A percentile compares a stretch with the other conserved stretches of the same genome.
phyloP scores from a whole-genome alignment of 768 basidiomycete genomes.

The Lentinula guzmanii region DNA sequence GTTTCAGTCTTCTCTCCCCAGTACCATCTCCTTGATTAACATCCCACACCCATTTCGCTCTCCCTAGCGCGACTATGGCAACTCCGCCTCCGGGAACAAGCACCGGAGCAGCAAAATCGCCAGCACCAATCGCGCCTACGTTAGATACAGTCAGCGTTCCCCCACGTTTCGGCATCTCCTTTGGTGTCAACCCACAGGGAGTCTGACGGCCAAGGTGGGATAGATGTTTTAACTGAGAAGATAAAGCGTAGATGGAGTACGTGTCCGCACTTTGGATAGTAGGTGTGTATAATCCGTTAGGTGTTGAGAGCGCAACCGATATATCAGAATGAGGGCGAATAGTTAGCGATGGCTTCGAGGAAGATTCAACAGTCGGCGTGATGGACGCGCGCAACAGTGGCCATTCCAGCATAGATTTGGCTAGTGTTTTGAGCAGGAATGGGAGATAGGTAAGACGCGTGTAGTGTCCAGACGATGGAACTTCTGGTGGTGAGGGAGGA shows the following conservation, averaged over 20 bases:
- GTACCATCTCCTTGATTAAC: constrained; percentile 42
- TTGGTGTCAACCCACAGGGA: constrained; percentile 56
- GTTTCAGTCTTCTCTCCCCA: constrained; percentile 50
- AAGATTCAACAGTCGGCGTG: constrained; percentile 34
- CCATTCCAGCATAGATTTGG: constrained; percentile 78
- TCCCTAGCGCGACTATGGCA: constrained; percentile 77
- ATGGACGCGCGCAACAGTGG: constrained; percentile 78
- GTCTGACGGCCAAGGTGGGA: constrained; percentile 60
- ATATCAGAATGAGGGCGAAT: constrained; percentile 75
- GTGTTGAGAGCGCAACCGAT: constrained; percentile 69
- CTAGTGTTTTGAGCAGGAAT: constrained; percentile 76
- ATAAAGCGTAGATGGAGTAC: constrained; percentile 53
- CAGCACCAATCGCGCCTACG: constrained; percentile 73
- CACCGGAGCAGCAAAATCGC: constrained; percentile 66
- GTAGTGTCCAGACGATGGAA: constrained; percentile 53
- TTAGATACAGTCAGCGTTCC: constrained; percentile 81
- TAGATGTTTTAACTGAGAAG: constrained; percentile 55
- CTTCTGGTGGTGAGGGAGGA: constrained; percentile 30
- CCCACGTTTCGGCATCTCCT: constrained; percentile 69
- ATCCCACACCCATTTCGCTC: constrained; percentile 75
- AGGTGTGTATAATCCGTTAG: constrained; percentile 80
- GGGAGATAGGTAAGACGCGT: constrained; percentile 76
- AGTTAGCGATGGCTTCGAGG: constrained; percentile 58
- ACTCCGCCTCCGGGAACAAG: constrained; percentile 80
- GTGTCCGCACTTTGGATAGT: constrained; percentile 53